Evolutionary conservation across 2,329 filamentous ascomycete genomes (phyloP), one percentile per base, ranked within the genome.

Genomic region (Colletotrichum sp.): DNA sequence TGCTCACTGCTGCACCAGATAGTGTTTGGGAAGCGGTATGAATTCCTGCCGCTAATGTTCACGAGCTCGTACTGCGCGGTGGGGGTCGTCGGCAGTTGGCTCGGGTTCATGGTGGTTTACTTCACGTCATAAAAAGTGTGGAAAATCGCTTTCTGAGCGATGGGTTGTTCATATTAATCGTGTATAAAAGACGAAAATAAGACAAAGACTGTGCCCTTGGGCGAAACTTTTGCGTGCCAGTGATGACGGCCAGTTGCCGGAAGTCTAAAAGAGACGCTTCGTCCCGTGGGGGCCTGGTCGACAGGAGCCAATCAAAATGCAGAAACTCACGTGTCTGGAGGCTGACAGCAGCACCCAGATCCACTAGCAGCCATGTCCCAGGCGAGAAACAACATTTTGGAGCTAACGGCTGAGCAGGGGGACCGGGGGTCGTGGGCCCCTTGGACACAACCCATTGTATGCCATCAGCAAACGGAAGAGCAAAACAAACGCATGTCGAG

Each of bases 11-110:
- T 97, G 9, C 97, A 99, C 84, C 90, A 92, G 64, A 84, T 96
- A n/a, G 86, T 98, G 6, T 98, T 98, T 86, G 96, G 96, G 0
- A 90, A 92, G 81, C 91, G 88, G 78, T 95, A 95, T 80, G 95
- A 98, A 85, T 99, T 99, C 84, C 86, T 99, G 71, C 97, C 97
- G 30, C 87, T 99, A 80, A 99, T 99, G 96, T 97, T 99, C 83
- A 98, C 94, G 79, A 99, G 96, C 87, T 94, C 95, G 15, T 99
- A 99, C 85, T 95, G 94, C 39, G 97, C 97, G 6, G 88, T 99
- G 74, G 97, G 97, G n/a, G 96, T 99, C 1, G 92, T 98, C 21
- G 96, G 95, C 5, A 99, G 97, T 86, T 99, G 96, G 96, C 81
- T 98, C 55, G 96, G 97, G 12, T 98, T 98, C 83, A 92, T 96